Base-by-base conservation (phyloP, 163 green algal genomes). In the Trebouxia gelatinosa region DNA sequence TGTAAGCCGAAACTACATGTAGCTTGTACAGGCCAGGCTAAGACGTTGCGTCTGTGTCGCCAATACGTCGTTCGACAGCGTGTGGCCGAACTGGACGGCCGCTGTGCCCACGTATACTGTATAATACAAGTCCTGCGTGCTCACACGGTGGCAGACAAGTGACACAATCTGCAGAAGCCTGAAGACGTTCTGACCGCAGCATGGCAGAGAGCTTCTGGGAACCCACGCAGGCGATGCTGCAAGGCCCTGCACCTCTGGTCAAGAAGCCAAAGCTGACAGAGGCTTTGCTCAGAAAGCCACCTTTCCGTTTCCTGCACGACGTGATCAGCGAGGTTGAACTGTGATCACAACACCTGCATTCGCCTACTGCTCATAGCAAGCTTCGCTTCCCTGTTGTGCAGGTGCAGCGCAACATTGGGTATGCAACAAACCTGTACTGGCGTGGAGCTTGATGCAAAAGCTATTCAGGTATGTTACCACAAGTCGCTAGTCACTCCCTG, bases 221-320 rank as follows among this genome's bases (percentile, higher is more conserved):
- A 40, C 23, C 46, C 11, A 90, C 82, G 5, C 74, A 87, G 35
- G 2, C 57, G 0, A 57, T 83, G 6, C 72, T 90, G 50, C 86
- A 91, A 75, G 77, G 75, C 38, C 28, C 57, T 21, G 26, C 7
- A 26, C 82, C 84, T n/a, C 68, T 88, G 38, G 79, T 88, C n/a
- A 62, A 59, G 4, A 91, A 90, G 75, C 91, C 90, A 0, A 91
- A 92, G 40, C 82, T 97, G 2, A 91, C 87, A 28, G 87, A 92
- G 40, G 89, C 90, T 65, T 81, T 94, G 57, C 84, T 97, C 0
- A 82, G 84, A n/a, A 93, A 93, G 70, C 88, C 91, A 0, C 92
- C 92, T 4, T 97, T 97, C 51, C 83, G 91, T 39, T 96, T 94
- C 79, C 84, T 96, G 43, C 92, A 97, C 57, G 92, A 97, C 82